Evolutionary conservation across 1,284 basidiomycete genomes (phyloP).

Genomic region (Apiotrichum brassicae): DNA sequence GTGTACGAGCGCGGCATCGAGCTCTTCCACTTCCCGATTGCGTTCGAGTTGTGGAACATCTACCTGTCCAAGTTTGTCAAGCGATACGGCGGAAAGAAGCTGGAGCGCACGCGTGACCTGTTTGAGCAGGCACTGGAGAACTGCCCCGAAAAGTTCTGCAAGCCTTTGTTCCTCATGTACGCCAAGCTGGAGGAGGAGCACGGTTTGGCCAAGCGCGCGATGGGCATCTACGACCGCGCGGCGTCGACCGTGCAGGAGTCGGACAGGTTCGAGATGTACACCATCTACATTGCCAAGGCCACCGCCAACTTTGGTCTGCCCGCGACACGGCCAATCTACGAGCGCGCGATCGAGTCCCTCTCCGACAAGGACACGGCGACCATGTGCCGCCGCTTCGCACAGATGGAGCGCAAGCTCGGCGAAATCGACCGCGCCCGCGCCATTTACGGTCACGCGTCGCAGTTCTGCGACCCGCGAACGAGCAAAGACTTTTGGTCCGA

Average conservation of each 20-base stretch:
- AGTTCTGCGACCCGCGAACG: constrained; percentile 94
- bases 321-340: constrained; percentile 93
- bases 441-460: constrained; percentile 93
- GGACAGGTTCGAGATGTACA: constrained; percentile 97
- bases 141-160: constrained; percentile 90
- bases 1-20: constrained; percentile 97
- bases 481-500: constrained; percentile 89
- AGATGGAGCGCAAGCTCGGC: constrained; percentile 93
- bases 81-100: constrained; percentile 87
- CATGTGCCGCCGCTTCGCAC: constrained; percentile 94
- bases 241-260: constrained; percentile 75
- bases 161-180: constrained; percentile 92
- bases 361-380: constrained; percentile 93
- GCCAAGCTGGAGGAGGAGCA: constrained; percentile 89
- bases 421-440: constrained; percentile 96
- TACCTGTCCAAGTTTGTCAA: constrained; percentile 96
- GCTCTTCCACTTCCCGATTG: constrained; percentile 94
- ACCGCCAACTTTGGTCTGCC: constrained; percentile 92
- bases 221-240: constrained; percentile 93
- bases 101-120: constrained; percentile 90
- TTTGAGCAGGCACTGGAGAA: constrained; percentile 98
- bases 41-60: constrained; percentile 99
- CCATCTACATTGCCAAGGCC: constrained; percentile 95
- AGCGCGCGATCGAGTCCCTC: constrained; percentile 86
- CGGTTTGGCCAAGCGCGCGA: constrained; percentile 90